Evolutionary conservation across 129 eudicot genomes (phyloP).

Genomic region (Escallonia herrerae): DNA sequence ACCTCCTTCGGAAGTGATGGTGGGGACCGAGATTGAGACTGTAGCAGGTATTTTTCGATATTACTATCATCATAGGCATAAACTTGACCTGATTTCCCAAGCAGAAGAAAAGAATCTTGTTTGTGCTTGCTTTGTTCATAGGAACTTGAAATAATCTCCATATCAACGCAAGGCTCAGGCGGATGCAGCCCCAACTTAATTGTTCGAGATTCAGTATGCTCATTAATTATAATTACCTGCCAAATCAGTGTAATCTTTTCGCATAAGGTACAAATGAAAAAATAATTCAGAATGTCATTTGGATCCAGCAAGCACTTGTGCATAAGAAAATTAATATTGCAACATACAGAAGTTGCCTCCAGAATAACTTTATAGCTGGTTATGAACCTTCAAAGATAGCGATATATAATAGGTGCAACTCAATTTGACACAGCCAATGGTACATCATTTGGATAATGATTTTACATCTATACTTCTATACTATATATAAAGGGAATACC

Average conservation of each 20-base stretch:
- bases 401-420: too few species aligned
- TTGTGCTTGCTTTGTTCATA: slow-evolving; percentile 56
- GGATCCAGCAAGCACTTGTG: background rate
- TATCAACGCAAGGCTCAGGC: slow-evolving; percentile 60
- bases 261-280: background rate
- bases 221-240: slow-evolving; percentile 79
- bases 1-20: slow-evolving; percentile 82
- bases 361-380: too few species aligned
- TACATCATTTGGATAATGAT: too few species aligned
- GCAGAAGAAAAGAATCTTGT: slow-evolving; percentile 51
- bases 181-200: slow-evolving; percentile 68
- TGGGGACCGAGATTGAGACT: slow-evolving; percentile 62
- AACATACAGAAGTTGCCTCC: too few species aligned
- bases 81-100: slow-evolving; percentile 67
- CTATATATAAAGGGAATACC: too few species aligned
- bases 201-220: slow-evolving; percentile 75
- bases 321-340: too few species aligned
- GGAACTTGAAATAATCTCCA: slow-evolving; percentile 57
- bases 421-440: too few species aligned
- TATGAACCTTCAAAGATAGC: too few species aligned
- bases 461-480: too few species aligned
- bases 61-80: slow-evolving; percentile 61
- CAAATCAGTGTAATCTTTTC: slow-evolving; percentile 11
- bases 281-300: slow-evolving; percentile 4
- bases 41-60: slow-evolving; percentile 72